A percentile compares a stretch with the other conserved stretches of the same genome.
phyloP scores from a whole-genome alignment of 2,329 filamentous ascomycete genomes.

The Ophiocordyceps camponoti-saundersi region DNA sequence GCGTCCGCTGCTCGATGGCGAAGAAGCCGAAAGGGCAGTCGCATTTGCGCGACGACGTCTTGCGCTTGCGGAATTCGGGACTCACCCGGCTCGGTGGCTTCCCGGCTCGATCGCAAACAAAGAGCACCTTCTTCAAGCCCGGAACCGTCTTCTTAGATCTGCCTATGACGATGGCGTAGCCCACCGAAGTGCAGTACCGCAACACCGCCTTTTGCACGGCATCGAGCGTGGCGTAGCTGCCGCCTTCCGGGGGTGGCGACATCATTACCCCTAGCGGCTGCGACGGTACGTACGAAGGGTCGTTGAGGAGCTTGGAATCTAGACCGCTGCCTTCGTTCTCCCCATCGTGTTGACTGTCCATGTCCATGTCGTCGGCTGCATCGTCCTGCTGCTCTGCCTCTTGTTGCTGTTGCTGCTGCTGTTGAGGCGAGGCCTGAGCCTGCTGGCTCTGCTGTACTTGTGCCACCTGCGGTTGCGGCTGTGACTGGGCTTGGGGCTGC shows the following conservation, averaged over 20 bases:
- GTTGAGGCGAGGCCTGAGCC: slow-evolving; percentile 13
- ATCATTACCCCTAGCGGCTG: slow-evolving; percentile 41
- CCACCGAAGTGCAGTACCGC: slow-evolving; percentile 48
- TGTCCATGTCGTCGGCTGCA: slow-evolving; percentile 33
- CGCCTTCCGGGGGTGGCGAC: slow-evolving; percentile 46
- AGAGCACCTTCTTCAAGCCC: slow-evolving; percentile 49
- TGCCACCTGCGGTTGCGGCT: slow-evolving; percentile 7
- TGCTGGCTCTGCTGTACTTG: slow-evolving; percentile 15
- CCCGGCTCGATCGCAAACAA: slow-evolving; percentile 49
- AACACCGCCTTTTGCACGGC: slow-evolving; percentile 47
- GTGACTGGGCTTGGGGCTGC: slow-evolving; percentile 8
- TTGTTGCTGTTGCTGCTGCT: slow-evolving; percentile 17
- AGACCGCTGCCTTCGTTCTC: slow-evolving; percentile 26
- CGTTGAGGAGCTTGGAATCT: slow-evolving; percentile 30
- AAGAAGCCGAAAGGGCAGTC: slow-evolving; percentile 56
- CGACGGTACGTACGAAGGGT: slow-evolving; percentile 31
- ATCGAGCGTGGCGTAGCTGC: slow-evolving; percentile 46
- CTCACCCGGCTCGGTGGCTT: slow-evolving; percentile 45
- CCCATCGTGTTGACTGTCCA: slow-evolving; percentile 30
- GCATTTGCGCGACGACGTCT: slow-evolving; percentile 52
- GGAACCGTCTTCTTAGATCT: slow-evolving; percentile 51
- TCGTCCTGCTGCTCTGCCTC: slow-evolving; percentile 23
- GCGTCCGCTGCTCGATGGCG: slow-evolving; percentile 48
- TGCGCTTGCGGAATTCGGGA: slow-evolving; percentile 45
- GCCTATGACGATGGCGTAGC: slow-evolving; percentile 52